phyloP scores from a whole-genome alignment of 106 monocot species.

The Dendrobium huoshanense region DNA sequence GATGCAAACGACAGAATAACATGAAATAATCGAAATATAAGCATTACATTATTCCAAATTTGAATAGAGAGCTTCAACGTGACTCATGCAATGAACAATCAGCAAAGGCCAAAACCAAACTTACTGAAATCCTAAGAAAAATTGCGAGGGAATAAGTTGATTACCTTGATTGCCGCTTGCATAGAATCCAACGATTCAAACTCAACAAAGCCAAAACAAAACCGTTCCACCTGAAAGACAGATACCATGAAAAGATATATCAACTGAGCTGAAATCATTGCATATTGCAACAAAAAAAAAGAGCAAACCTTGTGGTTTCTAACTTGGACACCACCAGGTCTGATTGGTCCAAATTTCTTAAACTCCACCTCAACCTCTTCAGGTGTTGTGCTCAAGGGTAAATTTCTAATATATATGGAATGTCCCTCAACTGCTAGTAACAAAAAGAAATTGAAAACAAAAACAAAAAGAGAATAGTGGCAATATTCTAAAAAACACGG shows the following conservation, averaged over 20 bases:
- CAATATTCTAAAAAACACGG: neutral
- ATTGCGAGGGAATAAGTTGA: neutral
- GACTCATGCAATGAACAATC: neutral
- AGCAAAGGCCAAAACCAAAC: neutral
- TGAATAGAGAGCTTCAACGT: neutral
- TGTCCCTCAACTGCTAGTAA: slow-evolving; percentile 35
- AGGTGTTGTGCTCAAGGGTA: slow-evolving; percentile 54
- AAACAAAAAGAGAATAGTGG: neutral
- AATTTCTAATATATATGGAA: slow-evolving; percentile 64
- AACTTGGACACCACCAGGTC: slow-evolving; percentile 81
- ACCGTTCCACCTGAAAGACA: slow-evolving; percentile 28
- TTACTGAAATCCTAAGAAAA: neutral
- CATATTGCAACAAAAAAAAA: neutral
- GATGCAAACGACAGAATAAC: neutral
- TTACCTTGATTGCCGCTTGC: slow-evolving; percentile 57
- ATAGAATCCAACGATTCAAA: slow-evolving; percentile 43
- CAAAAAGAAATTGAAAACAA: neutral
- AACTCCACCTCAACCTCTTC: slow-evolving; percentile 53
- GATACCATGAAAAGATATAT: neutral
- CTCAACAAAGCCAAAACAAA: slow-evolving; percentile 57
- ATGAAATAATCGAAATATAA: neutral
- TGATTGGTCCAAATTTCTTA: slow-evolving; percentile 77
- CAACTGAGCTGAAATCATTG: neutral
- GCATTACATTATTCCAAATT: neutral
- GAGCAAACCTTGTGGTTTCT: slow-evolving; percentile 79